These are phyloP conservation scores for Anastatica hierochuntica DNA, from an alignment of 345 rosid species.

Conservation along the genomic window DNA sequence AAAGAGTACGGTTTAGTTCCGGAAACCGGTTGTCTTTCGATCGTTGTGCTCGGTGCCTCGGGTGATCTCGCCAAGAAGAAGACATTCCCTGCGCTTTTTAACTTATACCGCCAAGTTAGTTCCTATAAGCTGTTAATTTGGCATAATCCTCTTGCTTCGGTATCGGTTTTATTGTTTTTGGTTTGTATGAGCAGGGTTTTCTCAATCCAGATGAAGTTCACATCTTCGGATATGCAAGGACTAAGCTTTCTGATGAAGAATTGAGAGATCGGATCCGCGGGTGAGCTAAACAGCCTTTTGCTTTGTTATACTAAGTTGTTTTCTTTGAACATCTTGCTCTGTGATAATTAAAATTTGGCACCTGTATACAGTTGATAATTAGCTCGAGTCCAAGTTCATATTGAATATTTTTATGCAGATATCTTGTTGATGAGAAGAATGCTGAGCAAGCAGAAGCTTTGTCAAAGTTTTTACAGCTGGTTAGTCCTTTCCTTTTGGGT, in stretches of 20 bases:
- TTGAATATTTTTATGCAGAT: conserved; percentile 33
- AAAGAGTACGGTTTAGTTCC: conserved; percentile 33
- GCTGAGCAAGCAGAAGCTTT: conserved; percentile 36
- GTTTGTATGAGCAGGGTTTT: conserved; percentile 53
- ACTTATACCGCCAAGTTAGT: conserved; percentile 79
- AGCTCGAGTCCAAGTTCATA: background rate
- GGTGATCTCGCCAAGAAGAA: conserved; percentile 99
- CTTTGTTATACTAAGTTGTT: no score
- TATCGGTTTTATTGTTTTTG: background rate
- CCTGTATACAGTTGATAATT: background rate
- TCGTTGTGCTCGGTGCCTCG: conserved; percentile 89
- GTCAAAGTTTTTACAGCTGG: conserved; percentile 72
- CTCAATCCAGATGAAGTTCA: conserved; percentile 73
- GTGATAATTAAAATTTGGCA: no score
- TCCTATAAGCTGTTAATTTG: background rate
- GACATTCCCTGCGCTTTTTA: conserved; percentile 98
- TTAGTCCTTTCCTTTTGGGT: conserved; percentile 28
- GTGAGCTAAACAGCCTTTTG: conserved; percentile 24
- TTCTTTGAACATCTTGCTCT: no score
- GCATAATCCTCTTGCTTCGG: background rate
- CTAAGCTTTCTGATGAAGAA: conserved; percentile 87
- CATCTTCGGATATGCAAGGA: conserved; percentile 90
- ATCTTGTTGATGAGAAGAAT: conserved; percentile 47
- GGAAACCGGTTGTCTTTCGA: conserved; percentile 83
- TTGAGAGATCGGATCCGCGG: conserved; percentile 66